Base-by-base conservation (phyloP, 495 filamentous ascomycete species). In the Monascus purpureus region DNA sequence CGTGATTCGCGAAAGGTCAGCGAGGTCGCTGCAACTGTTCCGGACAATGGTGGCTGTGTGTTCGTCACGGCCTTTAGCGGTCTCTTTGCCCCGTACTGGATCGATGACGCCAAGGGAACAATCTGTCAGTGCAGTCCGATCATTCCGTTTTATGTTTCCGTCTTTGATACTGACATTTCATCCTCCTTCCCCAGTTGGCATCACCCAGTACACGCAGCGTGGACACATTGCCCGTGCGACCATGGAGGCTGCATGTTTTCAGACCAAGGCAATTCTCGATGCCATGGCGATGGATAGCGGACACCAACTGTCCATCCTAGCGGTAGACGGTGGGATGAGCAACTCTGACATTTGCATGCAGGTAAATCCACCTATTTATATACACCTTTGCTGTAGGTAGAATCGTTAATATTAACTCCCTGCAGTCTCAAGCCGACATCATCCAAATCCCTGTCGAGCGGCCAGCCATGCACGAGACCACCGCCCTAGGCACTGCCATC, bases 61-160 rank as follows among this genome's bases (percentile, higher is more conserved):
- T 96, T 96, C 47, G 88, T 96, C 29, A 94, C 88, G 18, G 88
- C 88, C 1, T 96, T 96, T 53, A 90, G 82, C 61, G 88, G 88
- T 38, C 67, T 96, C 1, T 94, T 94, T 53, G 88, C 88, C 12
- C 88, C 88, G n/a, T 94, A 94, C 52, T 96, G 88, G 88, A 93
- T 94, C 39, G 88, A 94, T 52, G 84, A 93, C 56, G 86, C 85
- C 19, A 77, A 86, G 55, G 88, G 88, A 32, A 94, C 87, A 1
- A 73, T 90, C 13, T 87, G 77, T 81, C 63, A 63, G 73, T 59
- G 41, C n/a, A 24, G 26, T 43, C 9, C n/a, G n/a, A n/a, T 24
- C 27, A n/a, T 27, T 32, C 35, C n/a, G 17, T 18, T 2, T 3
- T 33, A 22, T 17, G 1, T 18, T 15, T 35, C 13, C 8, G 27